These are phyloP conservation scores for Pseudogymnoascus sp. DNA, from an alignment of 2,329 filamentous ascomycete genomes.

Conservation along the genomic window DNA sequence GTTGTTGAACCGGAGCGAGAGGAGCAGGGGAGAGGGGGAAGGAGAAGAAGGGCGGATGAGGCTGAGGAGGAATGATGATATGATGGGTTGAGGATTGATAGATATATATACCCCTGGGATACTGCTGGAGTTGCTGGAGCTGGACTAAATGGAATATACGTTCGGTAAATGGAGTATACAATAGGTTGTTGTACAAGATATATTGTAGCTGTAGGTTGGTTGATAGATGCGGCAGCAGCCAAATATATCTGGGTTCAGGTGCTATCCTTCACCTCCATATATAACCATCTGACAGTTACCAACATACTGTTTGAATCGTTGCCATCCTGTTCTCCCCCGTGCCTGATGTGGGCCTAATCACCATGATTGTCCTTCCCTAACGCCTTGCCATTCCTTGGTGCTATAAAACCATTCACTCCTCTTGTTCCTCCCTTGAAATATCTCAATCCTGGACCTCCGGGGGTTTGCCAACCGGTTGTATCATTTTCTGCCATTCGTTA, in stretches of 20 bases:
- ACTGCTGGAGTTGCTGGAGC: background rate
- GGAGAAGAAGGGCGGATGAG: slow-evolving; percentile 18
- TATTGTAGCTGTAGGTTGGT: background rate
- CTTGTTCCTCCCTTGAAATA: background rate
- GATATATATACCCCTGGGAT: slow-evolving; percentile 5
- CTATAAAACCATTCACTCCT: background rate
- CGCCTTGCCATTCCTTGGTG: background rate
- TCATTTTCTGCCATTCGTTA: slow-evolving; percentile 51
- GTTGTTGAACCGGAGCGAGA: slow-evolving; percentile 20
- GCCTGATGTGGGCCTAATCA: background rate
- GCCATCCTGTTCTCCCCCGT: background rate
- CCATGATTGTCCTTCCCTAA: background rate
- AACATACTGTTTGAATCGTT: background rate
- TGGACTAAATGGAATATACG: background rate
- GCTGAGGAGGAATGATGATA: slow-evolving; percentile 16
- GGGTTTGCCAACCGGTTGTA: slow-evolving; percentile 59
- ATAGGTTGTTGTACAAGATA: background rate
- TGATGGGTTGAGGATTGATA: slow-evolving; percentile 1
- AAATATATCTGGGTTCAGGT: background rate
- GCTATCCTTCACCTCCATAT: background rate
- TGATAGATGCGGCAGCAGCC: background rate
- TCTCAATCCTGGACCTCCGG: slow-evolving; percentile 49
- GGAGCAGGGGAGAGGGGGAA: slow-evolving; percentile 23
- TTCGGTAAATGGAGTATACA: background rate
- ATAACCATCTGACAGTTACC: background rate